Base-by-base conservation (phyloP, 2,329 filamentous ascomycete species). In the Mariannaea sp. region DNA sequence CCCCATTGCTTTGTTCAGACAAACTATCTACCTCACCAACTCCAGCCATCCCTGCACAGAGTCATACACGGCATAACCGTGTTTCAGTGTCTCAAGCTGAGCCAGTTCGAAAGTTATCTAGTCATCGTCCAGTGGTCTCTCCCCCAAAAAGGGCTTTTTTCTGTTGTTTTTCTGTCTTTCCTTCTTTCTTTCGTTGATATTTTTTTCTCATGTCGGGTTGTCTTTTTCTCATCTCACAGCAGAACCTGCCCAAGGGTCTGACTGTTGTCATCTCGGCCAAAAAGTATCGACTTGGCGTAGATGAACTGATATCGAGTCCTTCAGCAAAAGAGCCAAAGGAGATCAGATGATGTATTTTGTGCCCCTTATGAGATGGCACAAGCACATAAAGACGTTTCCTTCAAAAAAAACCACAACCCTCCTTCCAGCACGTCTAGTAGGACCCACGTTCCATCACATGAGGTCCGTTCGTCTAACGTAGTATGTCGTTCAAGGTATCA, bases 401-500 rank as follows among this genome's bases (percentile, higher is more conserved):
- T 35, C 48, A 32, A 41, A 57, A 48, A 10, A 35, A n/a, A n/a
- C n/a, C n/a, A n/a, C n/a, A n/a, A n/a, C n/a, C 5, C 33, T 17
- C 36, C 52, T 46, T 54, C 46, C 56, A 60, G 55, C 57, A 61
- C 65, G 57, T 68, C 58, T 61, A 66, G 55, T 29, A 56, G 60
- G 64, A 46, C 43, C 55, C 57, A 57, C 57, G 58, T 59, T 58
- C 56, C 60, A 47, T 59, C 59, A 61, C 67, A 60, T 64, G 62
- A 63, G 65, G 58, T 64, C 58, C 55, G 56, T 62, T 67, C 65
- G 60, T 71, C 62, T 67, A 68, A 68, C 66, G 64, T 67, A 66
- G 62, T 64, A 61, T 63, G 60, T 70, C 68, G 63, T 71, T 65
- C 24, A 68, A 70, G 66, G 69, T 72, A 71, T 72, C 68, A 67